Conservation (phyloP, 1,139 yeast genomes). For the Zygoascus meyerae region DNA sequence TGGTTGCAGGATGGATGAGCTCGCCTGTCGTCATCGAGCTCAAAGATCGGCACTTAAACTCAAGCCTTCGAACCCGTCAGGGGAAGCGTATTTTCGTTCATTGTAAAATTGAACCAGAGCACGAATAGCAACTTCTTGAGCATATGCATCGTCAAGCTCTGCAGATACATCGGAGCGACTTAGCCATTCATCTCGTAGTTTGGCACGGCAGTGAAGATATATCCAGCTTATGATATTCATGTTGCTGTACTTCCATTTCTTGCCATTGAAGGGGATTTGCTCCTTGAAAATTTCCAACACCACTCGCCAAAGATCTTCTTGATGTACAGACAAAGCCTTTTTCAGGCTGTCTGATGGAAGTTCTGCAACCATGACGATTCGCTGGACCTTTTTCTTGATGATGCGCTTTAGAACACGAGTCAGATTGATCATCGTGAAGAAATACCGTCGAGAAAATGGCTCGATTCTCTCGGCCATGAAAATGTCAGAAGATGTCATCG, state of each 20-base stretch:
- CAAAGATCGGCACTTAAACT: too few relatives aligned
- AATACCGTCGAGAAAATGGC: constrained; percentile 28
- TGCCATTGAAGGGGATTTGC: constrained; percentile 83
- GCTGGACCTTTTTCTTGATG: constrained; percentile 36
- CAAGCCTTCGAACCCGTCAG: constrained; percentile 5
- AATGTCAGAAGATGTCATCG: constrained; percentile 1
- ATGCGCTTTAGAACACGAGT: constrained; percentile 33
- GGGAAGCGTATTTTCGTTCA: constrained; percentile 34
- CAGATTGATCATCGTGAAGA: constrained; percentile 33
- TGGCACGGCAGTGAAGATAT: constrained; percentile 66
- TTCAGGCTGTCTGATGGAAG: constrained; percentile 39
- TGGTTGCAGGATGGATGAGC: neutral
- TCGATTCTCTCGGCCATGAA: constrained; percentile 16
- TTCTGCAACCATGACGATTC: constrained; percentile 39
- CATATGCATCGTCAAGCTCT: constrained; percentile 71
- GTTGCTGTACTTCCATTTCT: constrained; percentile 89
- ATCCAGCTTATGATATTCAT: constrained; percentile 92
- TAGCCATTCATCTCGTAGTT: constrained; percentile 81
- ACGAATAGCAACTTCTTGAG: constrained; percentile 80
- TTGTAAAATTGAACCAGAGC: constrained; percentile 78
- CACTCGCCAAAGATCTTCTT: constrained; percentile 58
- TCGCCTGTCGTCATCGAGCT: neutral
- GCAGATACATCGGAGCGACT: constrained; percentile 75
- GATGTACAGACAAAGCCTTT: constrained; percentile 44
- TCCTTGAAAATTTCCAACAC: constrained; percentile 67